Evolutionary conservation across 169 alveolate species (phyloP).

Genomic region (Cryptosporidium meleagridis): DNA sequence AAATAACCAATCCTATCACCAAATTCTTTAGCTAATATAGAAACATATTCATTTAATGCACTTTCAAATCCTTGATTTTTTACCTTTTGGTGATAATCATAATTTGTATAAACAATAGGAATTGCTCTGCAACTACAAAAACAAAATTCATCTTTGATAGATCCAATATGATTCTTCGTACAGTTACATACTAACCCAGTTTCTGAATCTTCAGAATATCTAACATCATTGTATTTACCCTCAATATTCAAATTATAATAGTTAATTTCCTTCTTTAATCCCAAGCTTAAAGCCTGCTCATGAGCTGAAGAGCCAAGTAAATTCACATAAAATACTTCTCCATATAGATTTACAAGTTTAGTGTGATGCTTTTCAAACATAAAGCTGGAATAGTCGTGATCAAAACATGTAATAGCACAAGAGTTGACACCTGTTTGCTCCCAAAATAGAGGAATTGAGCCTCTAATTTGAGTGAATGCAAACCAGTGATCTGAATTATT

Average conservation of each 20-base stretch:
- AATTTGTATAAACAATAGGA: conserved; percentile 42
- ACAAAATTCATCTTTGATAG: not conserved
- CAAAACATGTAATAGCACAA: conserved; percentile 72
- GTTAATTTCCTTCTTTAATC: conserved; percentile 40
- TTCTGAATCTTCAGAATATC: conserved; percentile 24
- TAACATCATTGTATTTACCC: conserved; percentile 40
- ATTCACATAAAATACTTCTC: conserved; percentile 53
- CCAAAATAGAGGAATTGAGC: conserved; percentile 98
- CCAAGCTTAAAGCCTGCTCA: conserved; percentile 55
- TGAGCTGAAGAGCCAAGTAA: conserved; percentile 55
- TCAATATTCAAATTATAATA: conserved; percentile 82
- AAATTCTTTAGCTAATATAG: conserved; percentile 32
- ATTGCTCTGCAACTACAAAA: conserved; percentile 44
- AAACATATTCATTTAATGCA: conserved; percentile 70
- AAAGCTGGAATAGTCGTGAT: conserved; percentile 38
- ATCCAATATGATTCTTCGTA: not conserved
- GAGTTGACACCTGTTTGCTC: conserved; percentile 89
- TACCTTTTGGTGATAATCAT: conserved; percentile 77
- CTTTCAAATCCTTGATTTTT: conserved; percentile 75
- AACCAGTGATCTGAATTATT: conserved; percentile 76
- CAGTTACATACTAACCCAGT: conserved; percentile 52
- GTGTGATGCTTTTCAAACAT: conserved; percentile 43
- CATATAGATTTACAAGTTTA: conserved; percentile 16
- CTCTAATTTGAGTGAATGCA: conserved; percentile 91
- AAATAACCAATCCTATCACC: conserved; percentile 75